Conservation (phyloP, 495 filamentous ascomycete species). For the Talaromyces liani region DNA sequence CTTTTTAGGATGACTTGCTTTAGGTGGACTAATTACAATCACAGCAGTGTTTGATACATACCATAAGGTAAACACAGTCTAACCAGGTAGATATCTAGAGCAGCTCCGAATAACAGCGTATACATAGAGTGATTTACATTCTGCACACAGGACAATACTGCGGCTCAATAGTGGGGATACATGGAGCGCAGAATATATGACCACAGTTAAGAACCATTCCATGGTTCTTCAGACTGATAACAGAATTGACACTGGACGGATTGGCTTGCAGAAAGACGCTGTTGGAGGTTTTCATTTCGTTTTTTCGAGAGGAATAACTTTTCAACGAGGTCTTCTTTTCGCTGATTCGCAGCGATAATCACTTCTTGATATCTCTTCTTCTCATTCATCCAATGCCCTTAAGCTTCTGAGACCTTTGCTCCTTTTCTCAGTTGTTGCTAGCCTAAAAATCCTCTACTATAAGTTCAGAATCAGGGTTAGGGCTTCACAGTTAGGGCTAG, state of each 20-base stretch:
- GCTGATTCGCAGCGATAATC: background rate
- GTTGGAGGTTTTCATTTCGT: background rate
- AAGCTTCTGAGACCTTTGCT: background rate
- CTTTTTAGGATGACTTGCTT: background rate
- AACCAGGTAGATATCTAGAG: background rate
- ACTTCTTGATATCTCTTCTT: background rate
- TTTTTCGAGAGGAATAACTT: background rate
- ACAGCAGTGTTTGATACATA: background rate
- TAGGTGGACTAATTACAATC: background rate
- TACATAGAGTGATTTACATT: background rate
- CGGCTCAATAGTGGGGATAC: background rate
- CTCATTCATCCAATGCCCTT: background rate
- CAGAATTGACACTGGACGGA: background rate
- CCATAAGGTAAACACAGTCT: no score
- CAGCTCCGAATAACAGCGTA: background rate
- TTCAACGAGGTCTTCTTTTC: background rate
- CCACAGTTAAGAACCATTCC: background rate
- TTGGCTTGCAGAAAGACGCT: background rate
- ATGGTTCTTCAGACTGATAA: background rate
- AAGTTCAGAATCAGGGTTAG: no score
- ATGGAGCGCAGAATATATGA: background rate
- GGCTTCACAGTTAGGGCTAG: no score
- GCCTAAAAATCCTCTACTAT: no score
- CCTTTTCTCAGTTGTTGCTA: no score
- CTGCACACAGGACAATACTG: background rate